These are phyloP conservation scores for Psidium friedrichsthalianum DNA, from an alignment of 345 rosid genomes.

Conservation along the genomic window DNA sequence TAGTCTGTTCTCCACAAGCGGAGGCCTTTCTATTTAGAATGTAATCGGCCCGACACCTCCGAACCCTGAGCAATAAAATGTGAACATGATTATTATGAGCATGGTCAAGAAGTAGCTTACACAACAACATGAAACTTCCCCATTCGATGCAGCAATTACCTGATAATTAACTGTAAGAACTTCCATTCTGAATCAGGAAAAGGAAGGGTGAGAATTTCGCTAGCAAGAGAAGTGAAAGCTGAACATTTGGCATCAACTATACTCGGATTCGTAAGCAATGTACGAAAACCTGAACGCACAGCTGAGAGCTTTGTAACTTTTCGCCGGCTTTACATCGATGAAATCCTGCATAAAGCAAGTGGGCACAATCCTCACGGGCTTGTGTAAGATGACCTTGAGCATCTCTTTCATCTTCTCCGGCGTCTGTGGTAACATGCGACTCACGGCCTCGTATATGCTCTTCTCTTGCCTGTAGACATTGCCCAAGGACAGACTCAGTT, in stretches of 20 bases:
- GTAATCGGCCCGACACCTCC: too few species aligned
- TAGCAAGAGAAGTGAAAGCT: neutral
- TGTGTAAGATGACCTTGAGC: neutral
- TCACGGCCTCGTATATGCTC: conserved; percentile 5
- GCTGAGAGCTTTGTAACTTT: neutral
- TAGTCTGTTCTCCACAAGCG: neutral
- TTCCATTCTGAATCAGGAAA: neutral
- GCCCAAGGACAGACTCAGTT: neutral
- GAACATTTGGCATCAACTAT: too few species aligned
- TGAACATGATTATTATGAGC: too few species aligned
- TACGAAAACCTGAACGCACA: neutral
- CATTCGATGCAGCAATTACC: neutral
- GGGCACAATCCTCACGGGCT: conserved; percentile 2
- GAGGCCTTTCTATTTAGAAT: too few species aligned
- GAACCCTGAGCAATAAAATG: neutral
- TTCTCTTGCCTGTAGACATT: neutral
- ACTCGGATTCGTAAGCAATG: neutral
- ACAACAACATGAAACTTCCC: neutral
- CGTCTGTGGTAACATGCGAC: conserved; percentile 1
- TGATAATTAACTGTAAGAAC: neutral
- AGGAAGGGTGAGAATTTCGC: neutral
- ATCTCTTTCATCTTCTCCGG: conserved; percentile 4
- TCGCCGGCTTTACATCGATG: conserved; percentile 4
- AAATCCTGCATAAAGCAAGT: conserved; percentile 4
- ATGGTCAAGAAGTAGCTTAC: too few species aligned